Evolutionary conservation across 1,284 basidiomycete genomes (phyloP), one percentile per base, ranked within the genome.

Genomic region (Tilletiaria anomala): DNA sequence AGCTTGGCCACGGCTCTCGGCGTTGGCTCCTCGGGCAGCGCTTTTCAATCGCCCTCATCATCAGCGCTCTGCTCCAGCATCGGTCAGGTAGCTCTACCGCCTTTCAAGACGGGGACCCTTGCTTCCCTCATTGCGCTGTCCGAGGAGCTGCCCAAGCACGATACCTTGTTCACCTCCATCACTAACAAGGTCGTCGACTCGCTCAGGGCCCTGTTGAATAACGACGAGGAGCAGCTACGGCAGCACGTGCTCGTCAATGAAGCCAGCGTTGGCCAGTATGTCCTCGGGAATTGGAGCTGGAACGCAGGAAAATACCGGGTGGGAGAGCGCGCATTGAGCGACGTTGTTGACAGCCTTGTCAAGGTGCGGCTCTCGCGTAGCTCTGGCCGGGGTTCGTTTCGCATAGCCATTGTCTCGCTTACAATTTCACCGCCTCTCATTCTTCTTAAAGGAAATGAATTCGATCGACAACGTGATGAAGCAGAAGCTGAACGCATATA

Each of bases 121-220:
- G 89, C 91, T 50, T 76, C 78, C 20, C 78, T 99, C 45, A 79
- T 99, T 51, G 75, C 78, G 3, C 76, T 97, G 37, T 91, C 87
- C 14, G 93, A 97, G 63, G 79, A 83, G 40, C 75, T 97, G 34
- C 85, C 88, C 12, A 96, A 94, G 71, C 78, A 83, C 49, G 93
- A 97, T 56, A 66, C 75, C n/a, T 77, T 76, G 71, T 88, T 93
- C 71, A 94, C 85, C 3, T 72, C 76, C 17, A 78, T 80, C 10
- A 82, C 91, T 45, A 83, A 83, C 48, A 96, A 94, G 74, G 82
- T 83, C 18, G 85, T 96, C 45, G 93, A 97, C 62, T 89, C 87
- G 0, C 75, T 96, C 38, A 82, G 88, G 36, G 84, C 82, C 51
- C 75, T 97, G 41, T 71, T 91, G 41, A 88, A 87, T 63, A 88